These are phyloP conservation scores for Fomitopsis pinicola DNA, from an alignment of 1,284 basidiomycete genomes.

Conservation along the genomic window DNA sequence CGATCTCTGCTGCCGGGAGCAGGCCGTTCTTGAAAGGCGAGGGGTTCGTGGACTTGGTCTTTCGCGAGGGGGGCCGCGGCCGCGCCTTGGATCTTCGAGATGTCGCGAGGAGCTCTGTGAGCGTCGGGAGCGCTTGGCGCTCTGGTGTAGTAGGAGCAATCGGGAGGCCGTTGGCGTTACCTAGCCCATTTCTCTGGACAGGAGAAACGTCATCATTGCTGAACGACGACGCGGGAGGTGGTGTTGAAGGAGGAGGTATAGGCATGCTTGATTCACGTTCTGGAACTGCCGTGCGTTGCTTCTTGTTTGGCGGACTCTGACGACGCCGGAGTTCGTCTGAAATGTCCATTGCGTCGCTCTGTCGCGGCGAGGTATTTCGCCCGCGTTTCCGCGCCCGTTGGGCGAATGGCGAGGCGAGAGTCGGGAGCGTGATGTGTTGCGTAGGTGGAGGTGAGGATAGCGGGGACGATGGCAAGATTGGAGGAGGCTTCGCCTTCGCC, in stretches of 20 bases:
- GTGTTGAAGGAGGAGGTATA: slow-evolving; percentile 19
- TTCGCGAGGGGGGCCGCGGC: slow-evolving; percentile 31
- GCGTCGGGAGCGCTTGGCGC: slow-evolving; percentile 22
- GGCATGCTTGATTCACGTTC: slow-evolving; percentile 18
- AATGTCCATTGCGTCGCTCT: slow-evolving; percentile 1
- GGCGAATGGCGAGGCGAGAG: slow-evolving; percentile 1
- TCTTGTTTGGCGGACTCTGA: slow-evolving; percentile 15
- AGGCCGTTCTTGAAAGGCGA: slow-evolving; percentile 5
- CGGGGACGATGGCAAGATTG: slow-evolving; percentile 26
- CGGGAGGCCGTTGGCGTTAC: slow-evolving; percentile 24
- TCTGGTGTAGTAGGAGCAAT: slow-evolving; percentile 23
- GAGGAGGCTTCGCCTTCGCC: slow-evolving; percentile 24
- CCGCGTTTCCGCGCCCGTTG: background rate
- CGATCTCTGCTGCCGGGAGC: slow-evolving; percentile 1
- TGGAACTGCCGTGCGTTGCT: slow-evolving; percentile 12
- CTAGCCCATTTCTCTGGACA: slow-evolving; percentile 19
- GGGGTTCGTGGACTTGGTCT: slow-evolving; percentile 11
- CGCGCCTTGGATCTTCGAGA: slow-evolving; percentile 30
- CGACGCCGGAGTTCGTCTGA: slow-evolving; percentile 8
- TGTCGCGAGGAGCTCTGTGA: slow-evolving; percentile 33
- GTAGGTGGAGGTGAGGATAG: slow-evolving; percentile 16
- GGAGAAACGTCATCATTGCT: slow-evolving; percentile 6
- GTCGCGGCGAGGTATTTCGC: background rate
- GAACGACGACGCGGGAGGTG: slow-evolving; percentile 13
- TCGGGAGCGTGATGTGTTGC: slow-evolving; percentile 7